A percentile compares a stretch with the other conserved stretches of the same genome.
These are phyloP conservation scores for Lentinula boryana DNA, from an alignment of 768 basidiomycete species.

Conservation along the genomic window DNA sequence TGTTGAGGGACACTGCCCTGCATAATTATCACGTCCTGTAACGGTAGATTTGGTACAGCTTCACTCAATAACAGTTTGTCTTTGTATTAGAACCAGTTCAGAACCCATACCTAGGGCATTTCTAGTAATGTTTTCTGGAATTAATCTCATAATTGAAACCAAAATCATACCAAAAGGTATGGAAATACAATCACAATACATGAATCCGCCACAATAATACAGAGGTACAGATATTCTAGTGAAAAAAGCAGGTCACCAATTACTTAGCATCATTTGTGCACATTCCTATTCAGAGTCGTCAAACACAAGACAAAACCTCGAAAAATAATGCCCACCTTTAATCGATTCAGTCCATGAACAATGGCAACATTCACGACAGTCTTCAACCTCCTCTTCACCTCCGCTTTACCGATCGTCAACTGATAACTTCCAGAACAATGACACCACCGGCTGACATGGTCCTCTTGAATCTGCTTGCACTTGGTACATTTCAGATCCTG, in stretches of 20 bases:
- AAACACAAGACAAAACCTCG: neutral
- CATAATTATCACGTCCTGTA: no score
- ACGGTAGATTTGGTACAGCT: no score
- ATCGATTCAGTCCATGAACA: constrained; percentile 59
- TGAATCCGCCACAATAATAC: neutral
- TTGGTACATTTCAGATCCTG: constrained; percentile 88
- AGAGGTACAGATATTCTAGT: neutral
- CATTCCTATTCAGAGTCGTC: constrained; percentile 30
- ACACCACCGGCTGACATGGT: constrained; percentile 82
- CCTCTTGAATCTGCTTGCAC: constrained; percentile 87
- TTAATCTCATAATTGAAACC: no score
- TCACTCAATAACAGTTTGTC: no score
- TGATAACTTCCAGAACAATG: constrained; percentile 84
- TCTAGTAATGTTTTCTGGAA: no score
- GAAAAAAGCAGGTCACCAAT: constrained; percentile 24
- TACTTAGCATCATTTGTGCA: constrained; percentile 35
- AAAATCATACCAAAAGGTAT: no score
- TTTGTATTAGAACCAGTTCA: no score
- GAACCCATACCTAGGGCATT: no score
- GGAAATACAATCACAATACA: no score
- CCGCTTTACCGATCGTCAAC: constrained; percentile 65
- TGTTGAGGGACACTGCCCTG: no score
- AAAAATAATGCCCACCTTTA: constrained; percentile 47
- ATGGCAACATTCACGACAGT: constrained; percentile 83
- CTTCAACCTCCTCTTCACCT: constrained; percentile 63